Percentiles rank a stretch among this genome's conserved stretches.
phyloP scores from a whole-genome alignment of 305 asterid species.

The Fraxinus angustifolia region DNA sequence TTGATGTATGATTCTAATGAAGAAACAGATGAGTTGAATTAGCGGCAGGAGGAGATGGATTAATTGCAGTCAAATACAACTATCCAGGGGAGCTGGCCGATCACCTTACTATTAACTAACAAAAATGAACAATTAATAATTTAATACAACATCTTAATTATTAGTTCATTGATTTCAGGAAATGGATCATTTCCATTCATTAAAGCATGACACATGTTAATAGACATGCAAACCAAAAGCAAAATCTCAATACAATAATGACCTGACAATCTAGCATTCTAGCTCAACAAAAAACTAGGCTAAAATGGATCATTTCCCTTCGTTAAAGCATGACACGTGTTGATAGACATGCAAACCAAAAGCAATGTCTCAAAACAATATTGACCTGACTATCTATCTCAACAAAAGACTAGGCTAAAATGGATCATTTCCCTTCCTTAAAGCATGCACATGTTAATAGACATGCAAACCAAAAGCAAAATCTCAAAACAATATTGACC shows the following conservation, averaged over 20 bases:
- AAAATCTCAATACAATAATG: not conserved
- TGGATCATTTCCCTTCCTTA: not conserved
- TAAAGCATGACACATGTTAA: not conserved
- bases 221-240: not conserved
- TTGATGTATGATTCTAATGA: not conserved
- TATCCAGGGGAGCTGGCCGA: not conserved
- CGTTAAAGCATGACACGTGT: not conserved
- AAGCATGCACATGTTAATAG: not conserved
- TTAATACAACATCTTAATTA: not conserved
- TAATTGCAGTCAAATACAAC: not conserved
- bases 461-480: not conserved
- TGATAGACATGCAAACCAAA: not conserved
- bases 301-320: not conserved
- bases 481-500: not conserved
- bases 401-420: not conserved
- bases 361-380: not conserved
- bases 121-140: not conserved
- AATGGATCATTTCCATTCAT: not conserved
- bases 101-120: not conserved
- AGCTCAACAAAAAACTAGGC: not conserved
- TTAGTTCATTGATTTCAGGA: not conserved
- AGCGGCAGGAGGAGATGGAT: not conserved
- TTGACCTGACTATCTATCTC: not conserved
- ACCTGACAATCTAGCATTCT: not conserved
- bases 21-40: not conserved